Conservation (phyloP, 2,329 filamentous ascomycete genomes). For the Alternaria gaisen region DNA sequence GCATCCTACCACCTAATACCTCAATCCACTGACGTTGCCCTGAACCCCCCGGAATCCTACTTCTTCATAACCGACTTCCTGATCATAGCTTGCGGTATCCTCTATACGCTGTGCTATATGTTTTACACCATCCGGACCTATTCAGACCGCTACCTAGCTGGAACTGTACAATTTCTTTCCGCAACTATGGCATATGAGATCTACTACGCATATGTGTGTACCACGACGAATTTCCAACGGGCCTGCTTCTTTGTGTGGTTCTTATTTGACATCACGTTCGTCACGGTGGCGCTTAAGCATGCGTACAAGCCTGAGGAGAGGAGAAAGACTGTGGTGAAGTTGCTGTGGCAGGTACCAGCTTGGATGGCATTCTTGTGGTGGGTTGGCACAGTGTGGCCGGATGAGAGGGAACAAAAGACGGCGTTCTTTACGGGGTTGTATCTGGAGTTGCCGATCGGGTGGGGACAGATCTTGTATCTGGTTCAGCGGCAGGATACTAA, state of each 20-base stretch:
- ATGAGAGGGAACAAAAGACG: slow-evolving; percentile 53
- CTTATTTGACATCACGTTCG: slow-evolving; percentile 49
- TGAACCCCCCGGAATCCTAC: slow-evolving; percentile 52
- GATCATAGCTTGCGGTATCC: slow-evolving; percentile 51
- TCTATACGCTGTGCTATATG: slow-evolving; percentile 54
- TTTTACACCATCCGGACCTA: slow-evolving; percentile 53
- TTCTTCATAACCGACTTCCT: slow-evolving; percentile 54
- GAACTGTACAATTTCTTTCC: slow-evolving; percentile 42
- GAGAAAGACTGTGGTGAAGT: slow-evolving; percentile 28
- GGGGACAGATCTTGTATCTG: slow-evolving; percentile 46
- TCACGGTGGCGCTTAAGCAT: slow-evolving; percentile 40
- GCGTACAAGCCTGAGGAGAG: slow-evolving; percentile 39
- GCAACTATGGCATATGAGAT: slow-evolving; percentile 53
- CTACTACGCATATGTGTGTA: slow-evolving; percentile 52
- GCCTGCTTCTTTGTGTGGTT: slow-evolving; percentile 52
- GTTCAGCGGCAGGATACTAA: slow-evolving; percentile 44
- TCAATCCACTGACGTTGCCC: slow-evolving; percentile 59
- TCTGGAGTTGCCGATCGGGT: slow-evolving; percentile 52
- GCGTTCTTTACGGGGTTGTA: slow-evolving; percentile 53
- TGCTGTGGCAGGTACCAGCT: slow-evolving; percentile 38
- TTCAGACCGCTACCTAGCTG: slow-evolving; percentile 47
- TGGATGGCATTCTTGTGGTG: slow-evolving; percentile 44
- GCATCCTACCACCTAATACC: slow-evolving; percentile 61
- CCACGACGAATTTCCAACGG: slow-evolving; percentile 46
- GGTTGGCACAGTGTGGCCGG: slow-evolving; percentile 43